Evolutionary conservation across 345 rosid species (phyloP), one percentile per base, ranked within the genome.

Genomic region (Bruguiera gymnorhiza): DNA sequence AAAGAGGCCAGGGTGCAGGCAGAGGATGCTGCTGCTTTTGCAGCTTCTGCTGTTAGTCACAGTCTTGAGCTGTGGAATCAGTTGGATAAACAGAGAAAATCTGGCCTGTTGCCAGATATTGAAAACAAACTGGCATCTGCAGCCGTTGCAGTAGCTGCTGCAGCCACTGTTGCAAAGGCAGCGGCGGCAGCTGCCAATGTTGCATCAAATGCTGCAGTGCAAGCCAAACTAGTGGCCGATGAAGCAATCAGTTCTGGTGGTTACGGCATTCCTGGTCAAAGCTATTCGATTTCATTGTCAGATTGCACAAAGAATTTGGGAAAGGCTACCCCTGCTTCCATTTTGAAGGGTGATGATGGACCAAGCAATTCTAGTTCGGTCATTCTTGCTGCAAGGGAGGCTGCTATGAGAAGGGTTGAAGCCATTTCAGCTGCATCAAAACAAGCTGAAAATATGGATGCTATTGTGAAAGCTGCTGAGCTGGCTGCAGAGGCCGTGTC

Each of bases 121-220:
- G 91, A 92, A 82, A 80, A 79, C 63, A 88, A 79, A 67, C 74
- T 96, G 79, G 87, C 91, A 72, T 88, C 89, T n/a, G 98, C 98
- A 67, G 95, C 96, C 63, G 85, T 82, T 84, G 91, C 96, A 21
- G 74, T 87, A 66, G 88, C 96, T 54, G 90, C 96, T 32, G 98
- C 99, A 3, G 90, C 97, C 75, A 87, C 99, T 51, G 96, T 92
- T 81, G 99, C 98, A 48, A 92, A 87, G 76, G 98, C 97, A 15
- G 99, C 99, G 60, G 95, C 99, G 63, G 98, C 98, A 16, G 97
- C 97, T 58, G 97, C 98, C 66, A 89, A 82, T 79, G 97, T 96
- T 54, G 98, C 99, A 69, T 85, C 94, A 30, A 83, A 79, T 86
- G 98, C 99, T 69, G 98, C 99, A 55, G 73, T 96, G 72, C 99